Evolutionary conservation across 805 yeast genomes (phyloP).

Genomic region (Lipomyces chichibuensis): DNA sequence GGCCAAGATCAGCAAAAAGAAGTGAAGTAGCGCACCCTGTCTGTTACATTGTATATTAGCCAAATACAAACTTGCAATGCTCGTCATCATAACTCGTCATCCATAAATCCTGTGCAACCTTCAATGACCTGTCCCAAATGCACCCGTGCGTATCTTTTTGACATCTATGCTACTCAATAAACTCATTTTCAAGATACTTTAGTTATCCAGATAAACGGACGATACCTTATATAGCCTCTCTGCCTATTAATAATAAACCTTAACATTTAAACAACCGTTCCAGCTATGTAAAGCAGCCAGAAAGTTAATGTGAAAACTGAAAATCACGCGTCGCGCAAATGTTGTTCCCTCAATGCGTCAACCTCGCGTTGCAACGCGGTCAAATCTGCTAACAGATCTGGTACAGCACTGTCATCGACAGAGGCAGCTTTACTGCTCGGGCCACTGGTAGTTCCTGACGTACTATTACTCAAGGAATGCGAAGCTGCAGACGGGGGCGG

Average conservation of each 20-base stretch:
- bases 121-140: not conserved
- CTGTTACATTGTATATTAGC: not conserved
- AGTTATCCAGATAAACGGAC: not conserved
- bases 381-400: slow-evolving; percentile 35
- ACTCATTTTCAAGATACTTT: not conserved
- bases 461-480: not conserved
- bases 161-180: not conserved
- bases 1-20: slow-evolving; percentile 26
- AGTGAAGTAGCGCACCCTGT: not conserved
- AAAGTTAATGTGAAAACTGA: not conserved
- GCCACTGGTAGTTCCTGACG: slow-evolving; percentile 1
- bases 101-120: not conserved
- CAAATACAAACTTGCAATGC: not conserved
- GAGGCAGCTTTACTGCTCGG: not conserved
- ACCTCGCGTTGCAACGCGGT: slow-evolving; percentile 32
- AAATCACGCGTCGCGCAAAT: not conserved
- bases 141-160: not conserved
- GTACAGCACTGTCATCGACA: slow-evolving; percentile 14
- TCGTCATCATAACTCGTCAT: not conserved
- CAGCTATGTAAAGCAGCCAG: not conserved
- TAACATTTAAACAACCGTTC: not conserved
- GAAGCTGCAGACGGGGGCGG: slow-evolving; percentile 13
- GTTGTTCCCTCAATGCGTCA: slow-evolving; percentile 30
- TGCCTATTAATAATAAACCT: not conserved
- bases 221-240: not conserved